Evolutionary conservation across 345 rosid genomes (phyloP).

Genomic region (Brassica incana): DNA sequence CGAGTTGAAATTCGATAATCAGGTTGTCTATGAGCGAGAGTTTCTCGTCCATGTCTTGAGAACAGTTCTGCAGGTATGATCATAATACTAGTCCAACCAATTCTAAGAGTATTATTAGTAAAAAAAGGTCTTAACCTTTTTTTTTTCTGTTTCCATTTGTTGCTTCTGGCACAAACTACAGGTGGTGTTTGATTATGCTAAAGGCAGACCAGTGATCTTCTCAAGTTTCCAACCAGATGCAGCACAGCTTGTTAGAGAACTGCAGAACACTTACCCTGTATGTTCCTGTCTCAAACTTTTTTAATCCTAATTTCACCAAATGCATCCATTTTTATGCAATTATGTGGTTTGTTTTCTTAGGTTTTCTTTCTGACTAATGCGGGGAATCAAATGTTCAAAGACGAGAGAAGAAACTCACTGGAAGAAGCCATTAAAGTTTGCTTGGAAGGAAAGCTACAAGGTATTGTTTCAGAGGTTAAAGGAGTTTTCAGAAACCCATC

Average conservation of each 20-base stretch:
- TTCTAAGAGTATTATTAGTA: background rate
- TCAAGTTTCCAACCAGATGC: conserved; percentile 96
- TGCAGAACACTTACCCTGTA: conserved; percentile 81
- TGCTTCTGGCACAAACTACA: conserved; percentile 16
- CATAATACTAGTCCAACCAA: background rate
- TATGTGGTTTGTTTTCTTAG: conserved; percentile 31
- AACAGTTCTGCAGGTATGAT: conserved; percentile 55
- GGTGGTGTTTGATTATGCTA: conserved; percentile 64
- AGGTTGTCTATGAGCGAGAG: conserved; percentile 58
- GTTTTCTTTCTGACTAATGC: conserved; percentile 84
- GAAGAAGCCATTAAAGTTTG: conserved; percentile 85
- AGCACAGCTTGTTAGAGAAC: conserved; percentile 61
- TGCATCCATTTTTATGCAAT: background rate
- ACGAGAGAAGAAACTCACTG: conserved; percentile 73
- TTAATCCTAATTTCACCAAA: background rate
- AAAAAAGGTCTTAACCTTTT: background rate
- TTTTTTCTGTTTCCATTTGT: background rate
- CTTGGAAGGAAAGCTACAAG: conserved; percentile 71
- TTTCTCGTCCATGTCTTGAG: conserved; percentile 58
- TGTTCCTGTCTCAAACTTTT: conserved; percentile 14
- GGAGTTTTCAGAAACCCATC: conserved; percentile 77
- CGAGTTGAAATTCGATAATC: conserved; percentile 87
- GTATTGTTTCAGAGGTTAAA: conserved; percentile 82
- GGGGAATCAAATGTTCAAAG: conserved; percentile 56
- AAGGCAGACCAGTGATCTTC: conserved; percentile 72